Conservation (phyloP, 1,139 yeast genomes). For the Magnusiomyces ingens region DNA sequence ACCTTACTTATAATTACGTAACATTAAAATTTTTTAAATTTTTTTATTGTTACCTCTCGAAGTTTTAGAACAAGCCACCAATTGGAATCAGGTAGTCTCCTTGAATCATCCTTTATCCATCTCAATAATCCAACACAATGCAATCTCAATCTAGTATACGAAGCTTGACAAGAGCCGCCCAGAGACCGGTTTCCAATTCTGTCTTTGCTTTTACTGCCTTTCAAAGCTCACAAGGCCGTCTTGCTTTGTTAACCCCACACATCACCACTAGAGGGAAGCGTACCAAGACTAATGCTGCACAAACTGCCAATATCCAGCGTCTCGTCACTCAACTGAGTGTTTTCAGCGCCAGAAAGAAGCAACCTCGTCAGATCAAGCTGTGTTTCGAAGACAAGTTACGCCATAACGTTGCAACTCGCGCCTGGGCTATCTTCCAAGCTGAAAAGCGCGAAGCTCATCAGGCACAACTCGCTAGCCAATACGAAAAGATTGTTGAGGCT, state of each 20-base stretch:
- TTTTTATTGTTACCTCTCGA: neutral
- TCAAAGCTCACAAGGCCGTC: neutral
- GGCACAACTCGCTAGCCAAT: constrained; percentile 53
- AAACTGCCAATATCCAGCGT: constrained; percentile 62
- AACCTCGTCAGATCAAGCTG: constrained; percentile 71
- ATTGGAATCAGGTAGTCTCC: neutral
- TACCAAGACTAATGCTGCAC: constrained; percentile 33
- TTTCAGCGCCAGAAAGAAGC: constrained; percentile 77
- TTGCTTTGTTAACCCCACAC: constrained; percentile 5
- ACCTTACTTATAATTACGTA: neutral
- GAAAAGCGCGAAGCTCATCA: constrained; percentile 41
- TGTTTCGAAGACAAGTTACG: constrained; percentile 78
- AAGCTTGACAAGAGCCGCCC: neutral
- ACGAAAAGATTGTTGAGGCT: constrained; percentile 59
- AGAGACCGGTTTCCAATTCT: neutral
- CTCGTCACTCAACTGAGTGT: constrained; percentile 53
- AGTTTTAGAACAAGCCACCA: neutral
- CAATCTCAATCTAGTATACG: constrained; percentile 3
- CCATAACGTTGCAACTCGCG: constrained; percentile 75
- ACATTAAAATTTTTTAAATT: neutral
- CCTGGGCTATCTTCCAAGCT: constrained; percentile 66
- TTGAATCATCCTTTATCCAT: neutral
- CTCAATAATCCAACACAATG: neutral
- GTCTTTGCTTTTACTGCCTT: neutral
- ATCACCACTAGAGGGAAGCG: constrained; percentile 37